These are phyloP conservation scores for Elsinoe necatrix DNA, from an alignment of 2,329 filamentous ascomycete genomes.

Conservation along the genomic window DNA sequence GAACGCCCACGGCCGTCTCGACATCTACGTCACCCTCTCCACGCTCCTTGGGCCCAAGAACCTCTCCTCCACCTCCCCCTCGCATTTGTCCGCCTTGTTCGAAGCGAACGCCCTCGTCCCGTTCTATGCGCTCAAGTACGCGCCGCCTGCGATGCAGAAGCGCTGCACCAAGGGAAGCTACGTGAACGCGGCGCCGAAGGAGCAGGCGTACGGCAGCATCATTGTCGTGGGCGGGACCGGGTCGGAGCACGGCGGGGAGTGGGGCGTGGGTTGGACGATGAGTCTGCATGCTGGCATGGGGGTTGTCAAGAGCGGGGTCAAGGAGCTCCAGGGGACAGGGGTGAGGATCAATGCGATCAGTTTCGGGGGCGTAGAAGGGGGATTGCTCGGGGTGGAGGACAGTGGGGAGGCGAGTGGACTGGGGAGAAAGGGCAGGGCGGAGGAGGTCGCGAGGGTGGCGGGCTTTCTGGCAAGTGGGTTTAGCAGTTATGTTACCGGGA, in stretches of 20 bases:
- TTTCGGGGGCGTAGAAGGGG: conserved; percentile 38
- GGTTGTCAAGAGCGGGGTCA: conserved; percentile 51
- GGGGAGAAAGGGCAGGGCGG: conserved; percentile 49
- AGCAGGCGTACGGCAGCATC: conserved; percentile 52
- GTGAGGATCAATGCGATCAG: conserved; percentile 51
- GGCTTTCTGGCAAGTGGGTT: conserved; percentile 57
- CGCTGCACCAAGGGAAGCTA: conserved; percentile 48
- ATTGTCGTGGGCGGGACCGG: conserved; percentile 54
- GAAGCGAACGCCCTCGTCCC: conserved; percentile 54
- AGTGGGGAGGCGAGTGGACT: conserved; percentile 42
- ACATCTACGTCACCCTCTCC: conserved; percentile 54
- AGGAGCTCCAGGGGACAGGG: conserved; percentile 49
- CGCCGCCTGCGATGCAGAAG: conserved; percentile 55
- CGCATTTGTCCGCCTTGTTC: conserved; percentile 50
- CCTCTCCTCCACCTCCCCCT: conserved; percentile 48
- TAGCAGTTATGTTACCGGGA: conserved; percentile 53
- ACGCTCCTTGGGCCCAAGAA: conserved; percentile 50
- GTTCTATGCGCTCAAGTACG: conserved; percentile 58
- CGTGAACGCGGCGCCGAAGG: conserved; percentile 53
- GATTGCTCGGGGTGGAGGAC: not conserved
- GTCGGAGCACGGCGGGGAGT: conserved; percentile 49
- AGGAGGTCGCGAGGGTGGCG: conserved; percentile 52
- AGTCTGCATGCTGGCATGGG: conserved; percentile 52
- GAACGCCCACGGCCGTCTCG: conserved; percentile 50
- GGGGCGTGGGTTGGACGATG: conserved; percentile 56